phyloP scores from a whole-genome alignment of 129 eudicot genomes.

The Erigeron canadensis region DNA sequence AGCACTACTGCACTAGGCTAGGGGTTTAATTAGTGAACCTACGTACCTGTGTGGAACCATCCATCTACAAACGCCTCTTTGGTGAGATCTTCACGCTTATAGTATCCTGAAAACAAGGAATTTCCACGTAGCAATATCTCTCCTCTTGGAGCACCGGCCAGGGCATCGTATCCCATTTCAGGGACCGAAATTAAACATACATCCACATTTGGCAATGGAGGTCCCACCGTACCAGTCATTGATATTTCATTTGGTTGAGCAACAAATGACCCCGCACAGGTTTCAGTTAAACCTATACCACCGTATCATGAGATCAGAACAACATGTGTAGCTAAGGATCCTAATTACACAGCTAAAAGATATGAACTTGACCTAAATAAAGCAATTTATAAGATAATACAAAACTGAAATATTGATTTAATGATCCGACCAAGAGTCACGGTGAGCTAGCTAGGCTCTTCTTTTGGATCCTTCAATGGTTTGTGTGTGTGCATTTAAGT shows the following conservation, averaged over 20 bases:
- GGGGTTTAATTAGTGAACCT: not conserved
- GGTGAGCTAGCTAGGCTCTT: too few species aligned
- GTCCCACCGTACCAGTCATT: constrained; percentile 84
- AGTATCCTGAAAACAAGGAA: constrained; percentile 71
- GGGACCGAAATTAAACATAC: constrained; percentile 82
- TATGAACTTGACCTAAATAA: too few species aligned
- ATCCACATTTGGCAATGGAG: constrained; percentile 76
- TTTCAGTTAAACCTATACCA: constrained; percentile 78
- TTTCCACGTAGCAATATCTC: constrained; percentile 74
- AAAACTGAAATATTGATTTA: not conserved
- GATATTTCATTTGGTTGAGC: constrained; percentile 60
- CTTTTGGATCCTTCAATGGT: too few species aligned
- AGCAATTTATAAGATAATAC: not conserved
- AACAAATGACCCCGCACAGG: constrained; percentile 85
- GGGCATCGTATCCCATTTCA: constrained; percentile 80
- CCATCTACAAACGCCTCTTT: constrained; percentile 69
- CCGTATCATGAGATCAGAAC: too few species aligned
- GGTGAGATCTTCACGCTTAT: constrained; percentile 74
- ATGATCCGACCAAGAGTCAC: too few species aligned
- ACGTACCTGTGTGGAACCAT: constrained; percentile 87
- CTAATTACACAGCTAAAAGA: not conserved
- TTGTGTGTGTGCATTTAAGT: too few species aligned
- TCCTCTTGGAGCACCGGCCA: constrained; percentile 58
- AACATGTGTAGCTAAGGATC: not conserved
- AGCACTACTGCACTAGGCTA: too few species aligned